A percentile compares a stretch with the other conserved stretches of the same genome.
phyloP scores from a whole-genome alignment of 2,329 filamentous ascomycete species.

The Cladosporium velox region DNA sequence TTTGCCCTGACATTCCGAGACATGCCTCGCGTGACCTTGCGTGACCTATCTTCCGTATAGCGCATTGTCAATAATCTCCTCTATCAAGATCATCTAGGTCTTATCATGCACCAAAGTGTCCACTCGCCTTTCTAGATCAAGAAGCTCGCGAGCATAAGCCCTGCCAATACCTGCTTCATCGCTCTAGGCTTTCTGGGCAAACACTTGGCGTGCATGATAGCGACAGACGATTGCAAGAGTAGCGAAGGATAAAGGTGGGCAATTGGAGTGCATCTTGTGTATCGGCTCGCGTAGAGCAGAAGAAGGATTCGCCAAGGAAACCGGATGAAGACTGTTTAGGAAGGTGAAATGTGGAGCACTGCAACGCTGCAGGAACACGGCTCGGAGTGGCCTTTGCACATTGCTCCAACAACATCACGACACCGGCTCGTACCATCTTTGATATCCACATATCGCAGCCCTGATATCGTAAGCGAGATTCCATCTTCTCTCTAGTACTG shows the following conservation, averaged over 20 bases:
- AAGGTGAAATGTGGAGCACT: conserved; percentile 8
- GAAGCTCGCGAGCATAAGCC: conserved; percentile 17
- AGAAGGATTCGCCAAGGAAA: conserved; percentile 8
- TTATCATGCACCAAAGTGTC: conserved; percentile 4
- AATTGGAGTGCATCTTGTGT: conserved; percentile 1
- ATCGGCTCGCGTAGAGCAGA: neutral
- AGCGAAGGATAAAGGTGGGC: neutral
- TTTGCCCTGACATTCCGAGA: neutral
- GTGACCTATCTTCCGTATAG: neutral
- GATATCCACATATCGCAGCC: neutral
- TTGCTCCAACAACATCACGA: conserved; percentile 3
- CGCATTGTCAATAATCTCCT: neutral
- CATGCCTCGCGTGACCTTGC: neutral
- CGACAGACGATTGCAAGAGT: conserved; percentile 4
- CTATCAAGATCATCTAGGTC: neutral
- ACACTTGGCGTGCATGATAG: conserved; percentile 13
- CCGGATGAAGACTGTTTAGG: conserved; percentile 18
- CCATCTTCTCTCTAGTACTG: too few species aligned
- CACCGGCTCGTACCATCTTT: neutral
- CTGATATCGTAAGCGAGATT: neutral
- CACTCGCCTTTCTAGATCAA: conserved; percentile 15
- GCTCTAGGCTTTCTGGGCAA: conserved; percentile 17
- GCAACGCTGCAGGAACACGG: conserved; percentile 2
- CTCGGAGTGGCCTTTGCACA: neutral
- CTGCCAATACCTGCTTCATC: conserved; percentile 17